Base-by-base conservation (phyloP, 371 early-diverging fungal species). In the Mortierella sp. region DNA sequence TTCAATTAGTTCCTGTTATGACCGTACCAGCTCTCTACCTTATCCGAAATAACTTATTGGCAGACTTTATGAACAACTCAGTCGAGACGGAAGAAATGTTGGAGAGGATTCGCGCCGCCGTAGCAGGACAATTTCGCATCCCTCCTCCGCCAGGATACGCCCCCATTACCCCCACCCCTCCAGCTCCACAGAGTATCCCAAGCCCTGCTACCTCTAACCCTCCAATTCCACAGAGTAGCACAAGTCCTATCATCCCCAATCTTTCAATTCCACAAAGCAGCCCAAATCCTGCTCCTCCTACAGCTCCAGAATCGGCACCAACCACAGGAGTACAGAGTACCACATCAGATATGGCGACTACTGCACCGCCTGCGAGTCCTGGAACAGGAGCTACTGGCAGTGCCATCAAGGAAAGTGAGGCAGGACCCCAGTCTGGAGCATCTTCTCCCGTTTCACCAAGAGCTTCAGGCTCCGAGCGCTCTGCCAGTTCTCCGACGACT, bases 11-110 rank as follows among this genome's bases (percentile, higher is more conserved):
- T 46, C 81, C 81, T 4, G 62, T 74, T 43, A 72, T 81, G 69
- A 52, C 55, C 11, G 72, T 81, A 11, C 75, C 75, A 15, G 62
- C 80, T 1, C 63, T 80, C 6, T 75, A 74, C 52, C 55, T 80
- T 15, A 80, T 80, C 60, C 51, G 74, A 7, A 75, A 80, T 29
- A 75, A 72, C 26, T 64, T 80, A n/a, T 48, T 74, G 59, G 30
- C 65, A 11, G 75, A 80, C 48, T 80, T 75, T 57, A 66, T 80
- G 66, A 71, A 71, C 51, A 66, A 51, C 57, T 21, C 66, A 1
- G 70, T 75, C 47, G 75, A 68, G 18, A 25, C 25, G 9, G 66
- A 69, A 44, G 55, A 66, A 30, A 79, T 79, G 79, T 37, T 79
- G 45, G 73, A 69, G 50, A 55, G 75, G 19, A 75, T 80, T 28